A percentile compares a stretch with the other conserved stretches of the same genome.
phyloP scores from a whole-genome alignment of 2,329 filamentous ascomycete genomes.

The Knufia petricola region DNA sequence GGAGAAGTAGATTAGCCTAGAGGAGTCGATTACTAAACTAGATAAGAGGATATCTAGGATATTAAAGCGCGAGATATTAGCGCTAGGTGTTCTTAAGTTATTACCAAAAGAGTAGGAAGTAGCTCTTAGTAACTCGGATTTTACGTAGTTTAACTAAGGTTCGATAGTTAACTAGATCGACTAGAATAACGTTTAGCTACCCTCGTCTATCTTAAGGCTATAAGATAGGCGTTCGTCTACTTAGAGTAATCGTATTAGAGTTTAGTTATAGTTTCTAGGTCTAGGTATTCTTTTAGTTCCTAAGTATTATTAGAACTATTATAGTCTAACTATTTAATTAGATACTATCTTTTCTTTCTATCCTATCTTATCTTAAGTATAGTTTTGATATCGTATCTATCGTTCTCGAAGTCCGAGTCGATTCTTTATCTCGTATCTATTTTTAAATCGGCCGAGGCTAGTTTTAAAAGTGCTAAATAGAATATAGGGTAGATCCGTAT shows the following conservation, averaged over 20 bases:
- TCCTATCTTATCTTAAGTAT: not conserved
- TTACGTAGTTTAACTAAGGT: too few species aligned
- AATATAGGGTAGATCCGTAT: constrained; percentile 9
- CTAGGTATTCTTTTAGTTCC: constrained; percentile 3
- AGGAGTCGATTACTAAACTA: not conserved
- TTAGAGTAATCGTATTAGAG: not conserved
- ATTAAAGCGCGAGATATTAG: constrained; percentile 4
- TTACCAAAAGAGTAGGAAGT: not conserved
- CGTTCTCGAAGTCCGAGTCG: not conserved
- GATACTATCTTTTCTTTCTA: constrained; percentile 4
- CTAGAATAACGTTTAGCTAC: too few species aligned
- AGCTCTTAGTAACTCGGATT: not conserved
- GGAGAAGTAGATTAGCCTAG: too few species aligned
- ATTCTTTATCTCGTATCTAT: too few species aligned
- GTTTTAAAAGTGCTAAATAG: constrained; percentile 10
- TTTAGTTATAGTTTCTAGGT: not conserved
- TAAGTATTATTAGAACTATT: constrained; percentile 5
- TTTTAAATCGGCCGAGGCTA: not conserved
- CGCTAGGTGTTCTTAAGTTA: not conserved
- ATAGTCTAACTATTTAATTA: constrained; percentile 12
- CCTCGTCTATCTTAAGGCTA: too few species aligned
- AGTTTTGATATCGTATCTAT: not conserved
- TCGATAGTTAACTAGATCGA: too few species aligned
- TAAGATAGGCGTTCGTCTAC: not conserved
- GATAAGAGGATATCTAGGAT: not conserved